A percentile compares a stretch with the other conserved stretches of the same genome.
phyloP scores from a whole-genome alignment of 345 rosid species.

The Conringia planisiliqua region DNA sequence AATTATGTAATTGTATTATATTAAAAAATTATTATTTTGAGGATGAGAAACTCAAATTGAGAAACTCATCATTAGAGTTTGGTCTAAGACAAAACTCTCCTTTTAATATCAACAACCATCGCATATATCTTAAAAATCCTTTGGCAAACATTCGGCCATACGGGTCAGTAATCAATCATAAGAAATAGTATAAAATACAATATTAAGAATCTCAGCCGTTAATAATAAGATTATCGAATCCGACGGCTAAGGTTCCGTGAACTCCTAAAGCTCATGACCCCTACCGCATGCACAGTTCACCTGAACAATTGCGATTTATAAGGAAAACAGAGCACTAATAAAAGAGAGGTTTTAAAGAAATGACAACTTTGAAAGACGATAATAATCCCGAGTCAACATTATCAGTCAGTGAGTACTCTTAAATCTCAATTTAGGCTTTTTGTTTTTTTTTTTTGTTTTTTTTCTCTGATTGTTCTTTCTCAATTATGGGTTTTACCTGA shows the following conservation, averaged over 20 bases:
- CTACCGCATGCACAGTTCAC: neutral
- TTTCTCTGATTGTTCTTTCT: neutral
- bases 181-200: too few relatives aligned
- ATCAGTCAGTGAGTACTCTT: slow-evolving; percentile 16
- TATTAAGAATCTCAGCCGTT: neutral
- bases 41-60: too few relatives aligned
- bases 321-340: neutral
- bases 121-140: neutral
- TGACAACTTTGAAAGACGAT: slow-evolving; percentile 2
- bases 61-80: too few relatives aligned
- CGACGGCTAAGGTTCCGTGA: neutral
- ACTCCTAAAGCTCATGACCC: neutral
- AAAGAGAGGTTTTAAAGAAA: neutral
- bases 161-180: neutral
- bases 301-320: neutral
- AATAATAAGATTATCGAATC: neutral
- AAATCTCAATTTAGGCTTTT: neutral
- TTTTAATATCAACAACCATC: neutral
- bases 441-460: neutral
- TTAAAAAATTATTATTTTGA: too few relatives aligned
- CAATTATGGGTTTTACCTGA: neutral
- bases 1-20: too few relatives aligned
- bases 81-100: neutral
- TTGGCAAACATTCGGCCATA: neutral
- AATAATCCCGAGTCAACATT: slow-evolving; percentile 7